A percentile compares a stretch with the other conserved stretches of the same genome.
These are phyloP conservation scores for Botrytis pseudocinerea DNA, from an alignment of 2,329 filamentous ascomycete species.

Conservation along the genomic window DNA sequence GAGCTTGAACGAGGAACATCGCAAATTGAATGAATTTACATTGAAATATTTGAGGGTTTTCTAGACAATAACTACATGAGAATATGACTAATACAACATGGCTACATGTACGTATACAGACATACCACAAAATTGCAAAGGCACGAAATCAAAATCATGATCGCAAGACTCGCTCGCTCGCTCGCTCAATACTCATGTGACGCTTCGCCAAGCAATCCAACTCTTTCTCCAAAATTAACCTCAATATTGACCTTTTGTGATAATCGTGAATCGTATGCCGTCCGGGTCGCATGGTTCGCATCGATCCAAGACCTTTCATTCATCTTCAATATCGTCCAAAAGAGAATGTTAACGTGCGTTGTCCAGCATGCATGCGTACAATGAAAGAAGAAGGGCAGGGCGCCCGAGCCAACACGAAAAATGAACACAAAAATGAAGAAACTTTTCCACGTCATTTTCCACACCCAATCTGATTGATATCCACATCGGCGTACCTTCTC, in stretches of 20 bases:
- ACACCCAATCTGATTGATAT: not conserved
- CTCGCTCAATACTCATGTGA: not conserved
- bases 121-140: not conserved
- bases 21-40: not conserved
- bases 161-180: constrained; percentile 2
- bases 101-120: not conserved
- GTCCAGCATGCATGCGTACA: not conserved
- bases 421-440: not conserved
- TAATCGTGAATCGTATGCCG: constrained; percentile 1
- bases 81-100: not conserved
- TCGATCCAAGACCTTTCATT: not conserved
- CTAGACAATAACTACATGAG: not conserved
- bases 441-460: not conserved
- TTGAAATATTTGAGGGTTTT: not conserved
- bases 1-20: not conserved
- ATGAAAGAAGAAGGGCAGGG: not conserved
- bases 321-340: not conserved
- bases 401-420: not conserved
- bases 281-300: not conserved
- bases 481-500: not conserved
- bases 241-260: not conserved
- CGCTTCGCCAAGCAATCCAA: not conserved
- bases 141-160: not conserved
- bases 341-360: constrained; percentile 5
- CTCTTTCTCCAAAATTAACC: not conserved